Base-by-base conservation (phyloP, 2,329 filamentous ascomycete species). In the Cordyceps tenuipes region DNA sequence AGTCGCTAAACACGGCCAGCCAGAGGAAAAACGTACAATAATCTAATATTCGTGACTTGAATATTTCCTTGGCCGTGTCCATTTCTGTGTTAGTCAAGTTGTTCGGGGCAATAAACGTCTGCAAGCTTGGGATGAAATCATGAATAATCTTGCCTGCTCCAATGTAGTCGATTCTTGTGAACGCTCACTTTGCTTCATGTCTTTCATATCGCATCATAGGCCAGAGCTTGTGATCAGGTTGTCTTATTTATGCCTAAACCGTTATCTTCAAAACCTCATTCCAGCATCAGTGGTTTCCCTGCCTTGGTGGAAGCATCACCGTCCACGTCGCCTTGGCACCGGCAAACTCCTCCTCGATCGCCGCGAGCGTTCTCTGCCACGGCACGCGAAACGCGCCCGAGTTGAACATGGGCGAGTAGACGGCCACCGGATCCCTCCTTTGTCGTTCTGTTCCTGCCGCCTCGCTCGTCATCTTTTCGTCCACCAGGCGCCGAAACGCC, bases 401-500 rank as follows among this genome's bases (percentile, higher is more conserved):
- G 39, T 66, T 68, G 60, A 68, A 64, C 58, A 55, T 61, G 10
- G 65, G 63, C 47, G 66, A 68, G 51, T 64, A 68, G 10, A 67
- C 39, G 8, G 60, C 57, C 49, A 54, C 23, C 1, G 29, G 29
- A 5, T 51, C 36, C 34, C 46, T 44, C 12, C 53, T 43, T 46
- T n/a, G n/a, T 12, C 13, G 21, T 7, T 12, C 13, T 19, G 44
- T 44, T 5, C 8, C 54, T 8, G 17, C 36, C 36, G 9, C 43
- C n/a, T 13, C 54, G 4, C 13, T 26, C 29, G 9, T n/a, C n/a
- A 7, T n/a, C 9, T 21, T n/a, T 7, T 53, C 46, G n/a, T 63
- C 64, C 23, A 67, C 36, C 51, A 61, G 53, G 21, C 36, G 31
- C 21, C 65, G 57, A 34, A 66, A 61, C 31, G 61, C 57, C n/a